These are phyloP conservation scores for Suillus paluster DNA, from an alignment of 768 basidiomycete species.

Conservation along the genomic window DNA sequence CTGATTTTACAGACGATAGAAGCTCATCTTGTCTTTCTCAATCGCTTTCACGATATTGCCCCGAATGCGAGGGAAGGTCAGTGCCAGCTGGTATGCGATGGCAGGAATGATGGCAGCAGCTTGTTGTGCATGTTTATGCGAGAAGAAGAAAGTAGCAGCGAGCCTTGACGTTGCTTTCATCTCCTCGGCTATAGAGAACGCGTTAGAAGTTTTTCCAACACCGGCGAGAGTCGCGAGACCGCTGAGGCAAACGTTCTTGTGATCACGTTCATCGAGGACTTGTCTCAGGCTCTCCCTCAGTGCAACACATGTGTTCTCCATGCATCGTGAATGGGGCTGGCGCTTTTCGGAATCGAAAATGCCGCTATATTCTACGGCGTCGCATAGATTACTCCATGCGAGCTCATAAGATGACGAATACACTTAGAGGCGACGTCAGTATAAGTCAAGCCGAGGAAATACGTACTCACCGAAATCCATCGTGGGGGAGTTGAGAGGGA, in stretches of 20 bases:
- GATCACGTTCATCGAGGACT: neutral
- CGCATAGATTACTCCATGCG: neutral
- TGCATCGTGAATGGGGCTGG: neutral
- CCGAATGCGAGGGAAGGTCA: slow-evolving; percentile 8
- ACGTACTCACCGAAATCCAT: neutral
- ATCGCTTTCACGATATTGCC: slow-evolving; percentile 15
- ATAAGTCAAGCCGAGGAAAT: neutral
- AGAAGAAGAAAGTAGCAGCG: slow-evolving; percentile 25
- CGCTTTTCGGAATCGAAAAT: neutral
- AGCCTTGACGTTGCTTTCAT: slow-evolving; percentile 10
- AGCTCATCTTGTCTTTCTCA: slow-evolving; percentile 14
- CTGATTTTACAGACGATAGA: slow-evolving; percentile 4
- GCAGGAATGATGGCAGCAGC: slow-evolving; percentile 14
- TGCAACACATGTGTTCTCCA: neutral
- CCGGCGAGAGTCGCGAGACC: neutral
- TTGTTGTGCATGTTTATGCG: slow-evolving; percentile 12
- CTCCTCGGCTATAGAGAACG: neutral
- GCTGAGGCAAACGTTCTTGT: neutral
- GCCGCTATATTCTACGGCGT: neutral
- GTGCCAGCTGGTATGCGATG: slow-evolving; percentile 22
- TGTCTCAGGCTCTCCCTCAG: neutral
- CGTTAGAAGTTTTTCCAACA: neutral
- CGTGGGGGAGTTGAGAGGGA: neutral
- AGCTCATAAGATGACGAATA: neutral
- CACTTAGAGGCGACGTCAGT: neutral